Evolutionary conservation across 2,329 filamentous ascomycete species (phyloP), one percentile per base, ranked within the genome.

Genomic region (Aspergillus sojae): DNA sequence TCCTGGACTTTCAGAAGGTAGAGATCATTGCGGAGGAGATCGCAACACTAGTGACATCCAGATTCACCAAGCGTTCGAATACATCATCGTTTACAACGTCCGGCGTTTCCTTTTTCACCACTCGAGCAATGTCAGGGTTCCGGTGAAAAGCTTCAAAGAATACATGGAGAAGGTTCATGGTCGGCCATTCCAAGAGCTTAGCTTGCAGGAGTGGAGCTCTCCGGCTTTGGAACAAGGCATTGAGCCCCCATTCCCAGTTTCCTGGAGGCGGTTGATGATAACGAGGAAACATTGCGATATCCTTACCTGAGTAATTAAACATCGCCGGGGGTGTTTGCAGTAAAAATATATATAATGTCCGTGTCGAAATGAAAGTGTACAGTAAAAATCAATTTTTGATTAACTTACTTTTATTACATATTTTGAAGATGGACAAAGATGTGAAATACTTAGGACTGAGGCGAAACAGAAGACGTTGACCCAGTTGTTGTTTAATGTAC

Each of bases 1-100:
- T 53, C 32, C 11, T 58, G 10, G 60, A 62, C 23, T 62, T 62
- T 19, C 41, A 57, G 54, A 34, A 62, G 14, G 60, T 62, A 3
- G 43, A 62, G 43, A 34, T 41, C 32, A 14, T 62, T 21, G 54
- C 60, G 14, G 16, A 57, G 16, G 53, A 57, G 14, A 62, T 62
- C 26, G 54, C 32, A 10, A 12, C 30, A 0, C 9, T 26, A n/a
- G 60, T 50, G 34, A 52, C 12, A 6, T 57, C 45, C 1, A 23
- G 19, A 5, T 39, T 56, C 34, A 56, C 53, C 53, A 39, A 19
- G 21, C 19, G 4, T 7, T 16, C 53, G 2, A 21, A 10, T 10
- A 5, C n/a, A 19, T 9, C 2, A 12, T 28, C 36, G 3, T 12
- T 1, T 0, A 5, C 23, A n/a, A 39, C 36, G 0, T 12, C 36